Conservation (phyloP, 2,329 filamentous ascomycete species). For the Pseudogymnoascus sp. region DNA sequence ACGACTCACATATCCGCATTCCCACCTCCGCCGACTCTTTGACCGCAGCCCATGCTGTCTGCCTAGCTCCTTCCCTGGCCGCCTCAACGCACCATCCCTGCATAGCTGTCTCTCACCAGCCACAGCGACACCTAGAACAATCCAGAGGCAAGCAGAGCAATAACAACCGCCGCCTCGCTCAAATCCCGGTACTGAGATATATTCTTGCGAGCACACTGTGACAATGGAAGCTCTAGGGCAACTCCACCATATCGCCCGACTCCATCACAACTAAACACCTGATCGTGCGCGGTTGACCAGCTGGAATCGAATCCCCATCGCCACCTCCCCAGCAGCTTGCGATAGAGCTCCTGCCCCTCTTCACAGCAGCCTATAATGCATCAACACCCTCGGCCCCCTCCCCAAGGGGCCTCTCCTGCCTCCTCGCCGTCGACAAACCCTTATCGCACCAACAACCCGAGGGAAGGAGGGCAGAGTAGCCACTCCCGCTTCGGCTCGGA, state of each 20-base stretch:
- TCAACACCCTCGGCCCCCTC: conserved; percentile 74
- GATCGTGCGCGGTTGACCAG: not conserved
- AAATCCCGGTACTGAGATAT: not conserved
- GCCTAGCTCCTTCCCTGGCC: conserved; percentile 6
- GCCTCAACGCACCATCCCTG: not conserved
- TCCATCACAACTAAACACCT: conserved; percentile 1
- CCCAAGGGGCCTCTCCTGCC: conserved; percentile 65
- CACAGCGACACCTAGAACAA: conserved; percentile 5
- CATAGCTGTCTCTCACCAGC: conserved; percentile 1
- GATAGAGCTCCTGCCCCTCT: not conserved
- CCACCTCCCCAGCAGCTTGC: not conserved
- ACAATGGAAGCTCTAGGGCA: conserved; percentile 11
- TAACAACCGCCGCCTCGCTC: not conserved
- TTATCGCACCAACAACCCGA: conserved; percentile 63
- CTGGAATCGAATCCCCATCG: not conserved
- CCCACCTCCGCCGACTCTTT: not conserved
- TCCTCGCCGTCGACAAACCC: conserved; percentile 66
- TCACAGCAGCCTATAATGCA: conserved; percentile 56
- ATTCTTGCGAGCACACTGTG: conserved; percentile 1
- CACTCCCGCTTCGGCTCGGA: conserved; percentile 34
- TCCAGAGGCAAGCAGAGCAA: not conserved
- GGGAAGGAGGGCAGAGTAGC: conserved; percentile 52
- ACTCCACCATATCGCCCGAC: conserved; percentile 4
- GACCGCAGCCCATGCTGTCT: conserved; percentile 5
- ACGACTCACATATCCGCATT: not conserved